Percentiles rank a stretch among this genome's conserved stretches.
Evolutionary conservation across 2,329 filamentous ascomycete species (phyloP).

Genomic region (Microdochium paspali): DNA sequence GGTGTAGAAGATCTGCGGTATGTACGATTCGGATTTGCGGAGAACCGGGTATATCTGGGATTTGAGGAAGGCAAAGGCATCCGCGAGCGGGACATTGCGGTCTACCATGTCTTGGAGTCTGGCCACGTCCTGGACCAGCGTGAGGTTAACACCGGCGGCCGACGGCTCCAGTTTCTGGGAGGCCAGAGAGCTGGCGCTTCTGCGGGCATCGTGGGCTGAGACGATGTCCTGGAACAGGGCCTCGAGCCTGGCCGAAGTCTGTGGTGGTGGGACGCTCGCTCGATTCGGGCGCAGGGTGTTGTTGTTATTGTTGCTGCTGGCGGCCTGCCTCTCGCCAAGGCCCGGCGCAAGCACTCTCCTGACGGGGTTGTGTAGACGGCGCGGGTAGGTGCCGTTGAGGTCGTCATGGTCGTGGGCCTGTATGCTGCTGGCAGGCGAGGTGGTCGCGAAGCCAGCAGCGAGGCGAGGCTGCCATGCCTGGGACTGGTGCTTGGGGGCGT

Average conservation of each 20-base stretch:
- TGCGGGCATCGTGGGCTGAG: slow-evolving; percentile 1
- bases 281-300: background rate
- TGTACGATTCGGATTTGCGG: slow-evolving; percentile 7
- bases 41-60: slow-evolving; percentile 20
- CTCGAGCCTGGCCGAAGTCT: background rate
- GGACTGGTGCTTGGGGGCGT: slow-evolving; percentile 9
- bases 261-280: background rate
- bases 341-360: background rate
- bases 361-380: background rate
- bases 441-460: background rate
- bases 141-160: slow-evolving; percentile 3
- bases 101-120: slow-evolving; percentile 21
- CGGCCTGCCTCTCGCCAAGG: background rate
- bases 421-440: background rate
- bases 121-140: slow-evolving; percentile 13
- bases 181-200: background rate
- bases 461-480: slow-evolving; percentile 9
- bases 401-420: background rate
- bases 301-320: too few species aligned
- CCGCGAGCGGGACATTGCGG: slow-evolving; percentile 9
- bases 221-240: slow-evolving; percentile 2
- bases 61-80: slow-evolving; percentile 14
- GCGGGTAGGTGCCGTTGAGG: background rate
- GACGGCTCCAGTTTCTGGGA: background rate
- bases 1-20: slow-evolving; percentile 20